A percentile compares a stretch with the other conserved stretches of the same genome.
Evolutionary conservation across 1,284 basidiomycete species (phyloP).

Genomic region (Cronartium quercuum): DNA sequence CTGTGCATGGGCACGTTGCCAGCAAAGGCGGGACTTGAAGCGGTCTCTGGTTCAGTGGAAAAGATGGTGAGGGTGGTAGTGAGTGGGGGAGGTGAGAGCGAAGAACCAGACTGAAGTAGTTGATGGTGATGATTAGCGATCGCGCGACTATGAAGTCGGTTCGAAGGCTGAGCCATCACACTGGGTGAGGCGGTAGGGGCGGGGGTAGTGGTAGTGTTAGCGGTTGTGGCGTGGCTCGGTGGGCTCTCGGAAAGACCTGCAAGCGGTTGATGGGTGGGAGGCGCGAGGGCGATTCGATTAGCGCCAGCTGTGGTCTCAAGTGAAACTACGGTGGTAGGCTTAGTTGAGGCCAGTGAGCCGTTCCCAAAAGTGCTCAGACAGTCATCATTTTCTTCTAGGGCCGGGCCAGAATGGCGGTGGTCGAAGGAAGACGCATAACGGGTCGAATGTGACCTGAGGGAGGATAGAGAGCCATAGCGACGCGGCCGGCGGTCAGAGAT

Average conservation of each 20-base stretch:
- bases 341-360: constrained; percentile 28
- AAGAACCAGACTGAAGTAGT: constrained; percentile 7
- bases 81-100: neutral
- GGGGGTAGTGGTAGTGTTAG: no score
- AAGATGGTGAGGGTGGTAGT: constrained; percentile 7
- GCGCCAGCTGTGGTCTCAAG: constrained; percentile 5
- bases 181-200: neutral
- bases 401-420: neutral
- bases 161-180: constrained; percentile 15
- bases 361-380: constrained; percentile 15
- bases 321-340: constrained; percentile 37
- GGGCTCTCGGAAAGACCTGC: neutral
- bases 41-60: neutral
- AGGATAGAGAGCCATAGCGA: neutral
- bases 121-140: constrained; percentile 1
- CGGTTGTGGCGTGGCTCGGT: neutral
- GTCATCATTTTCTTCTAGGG: constrained; percentile 6
- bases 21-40: constrained; percentile 5
- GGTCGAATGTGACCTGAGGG: neutral
- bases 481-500: neutral
- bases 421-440: neutral
- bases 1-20: constrained; percentile 25
- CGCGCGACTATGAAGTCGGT: neutral
- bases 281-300: constrained; percentile 32
- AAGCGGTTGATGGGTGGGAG: constrained; percentile 1